These are phyloP conservation scores for Euphorbia tirucalli DNA, from an alignment of 345 rosid species.

Conservation along the genomic window DNA sequence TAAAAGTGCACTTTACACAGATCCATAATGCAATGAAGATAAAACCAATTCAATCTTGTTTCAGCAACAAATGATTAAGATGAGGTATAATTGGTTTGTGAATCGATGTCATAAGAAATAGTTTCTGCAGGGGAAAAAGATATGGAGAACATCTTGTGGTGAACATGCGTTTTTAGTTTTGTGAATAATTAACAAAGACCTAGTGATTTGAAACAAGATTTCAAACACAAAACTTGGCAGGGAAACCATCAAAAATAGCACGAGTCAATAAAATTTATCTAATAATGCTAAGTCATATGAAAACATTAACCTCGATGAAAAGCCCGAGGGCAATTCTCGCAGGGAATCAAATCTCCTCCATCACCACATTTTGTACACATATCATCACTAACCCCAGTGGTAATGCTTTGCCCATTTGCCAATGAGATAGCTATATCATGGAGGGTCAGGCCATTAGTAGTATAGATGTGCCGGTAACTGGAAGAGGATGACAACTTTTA, in stretches of 20 bases:
- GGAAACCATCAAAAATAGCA: background rate
- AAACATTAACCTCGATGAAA: slow-evolving; percentile 66
- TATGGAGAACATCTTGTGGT: background rate
- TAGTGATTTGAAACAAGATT: background rate
- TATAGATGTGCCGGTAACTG: slow-evolving; percentile 91
- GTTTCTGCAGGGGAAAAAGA: background rate
- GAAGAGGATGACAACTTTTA: slow-evolving; percentile 18
- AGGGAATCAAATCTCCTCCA: slow-evolving; percentile 72
- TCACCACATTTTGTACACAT: slow-evolving; percentile 88
- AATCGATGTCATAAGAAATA: background rate
- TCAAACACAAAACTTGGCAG: background rate
- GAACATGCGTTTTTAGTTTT: background rate
- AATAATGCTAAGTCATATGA: background rate
- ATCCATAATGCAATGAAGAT: background rate
- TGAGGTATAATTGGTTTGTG: background rate
- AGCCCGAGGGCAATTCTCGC: slow-evolving; percentile 84
- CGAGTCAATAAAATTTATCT: background rate
- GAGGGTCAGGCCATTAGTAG: slow-evolving; percentile 75
- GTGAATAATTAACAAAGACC: background rate
- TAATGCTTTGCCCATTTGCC: slow-evolving; percentile 73
- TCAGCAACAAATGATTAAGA: background rate
- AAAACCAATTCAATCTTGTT: background rate
- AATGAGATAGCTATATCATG: slow-evolving; percentile 89
- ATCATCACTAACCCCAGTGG: slow-evolving; percentile 73
- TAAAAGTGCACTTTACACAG: slow-evolving; percentile 2